Base-by-base conservation (phyloP, 306 rosid species). In the Rosa persica region DNA sequence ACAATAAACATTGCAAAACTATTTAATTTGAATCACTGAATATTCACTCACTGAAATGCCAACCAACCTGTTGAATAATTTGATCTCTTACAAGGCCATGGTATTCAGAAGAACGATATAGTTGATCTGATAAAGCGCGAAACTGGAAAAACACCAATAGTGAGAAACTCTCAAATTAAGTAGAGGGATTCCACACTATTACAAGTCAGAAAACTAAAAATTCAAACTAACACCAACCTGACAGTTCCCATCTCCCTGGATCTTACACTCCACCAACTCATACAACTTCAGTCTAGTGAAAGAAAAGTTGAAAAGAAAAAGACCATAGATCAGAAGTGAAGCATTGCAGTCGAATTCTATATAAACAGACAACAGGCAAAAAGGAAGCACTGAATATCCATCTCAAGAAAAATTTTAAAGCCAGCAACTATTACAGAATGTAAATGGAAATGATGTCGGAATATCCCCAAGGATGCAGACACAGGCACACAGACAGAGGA, bases 201-300 rank as follows among this genome's bases (percentile, higher is more conserved):
- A 62, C 15, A 74, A 11, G 42, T 46, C 42, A 61, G 38, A 62
- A 13, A 58, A n/a, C n/a, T 8, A 36, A 16, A 12, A 43, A 51
- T 2, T 76, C 74, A 79, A 62, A 72, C 22, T 17, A 82, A 47
- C 66, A 74, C 89, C 67, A 71, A 95, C 98, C 98, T 92, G 98
- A 80, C 98, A 95, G 83, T 93, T 95, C 79, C 98, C 98, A 84
- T 95, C 98, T 84, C 98, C 98, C 74, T 81, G 83, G 79, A 95
- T 88, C 89, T 88, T 95, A 39, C 80, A 81, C 81, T 95, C 98
- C 81, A 95, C 84, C 90, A 95, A 81, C 20, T 92, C 96, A 85
- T 95, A 95, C 84, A 95, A 85, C 88, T 82, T 85, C 90, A 92
- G 74, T 85, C 98, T 95, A 82, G 75, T 61, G 76, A 80, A 81